These are phyloP conservation scores for Monilinia aucupariae DNA, from an alignment of 2,329 filamentous ascomycete species.

Conservation along the genomic window DNA sequence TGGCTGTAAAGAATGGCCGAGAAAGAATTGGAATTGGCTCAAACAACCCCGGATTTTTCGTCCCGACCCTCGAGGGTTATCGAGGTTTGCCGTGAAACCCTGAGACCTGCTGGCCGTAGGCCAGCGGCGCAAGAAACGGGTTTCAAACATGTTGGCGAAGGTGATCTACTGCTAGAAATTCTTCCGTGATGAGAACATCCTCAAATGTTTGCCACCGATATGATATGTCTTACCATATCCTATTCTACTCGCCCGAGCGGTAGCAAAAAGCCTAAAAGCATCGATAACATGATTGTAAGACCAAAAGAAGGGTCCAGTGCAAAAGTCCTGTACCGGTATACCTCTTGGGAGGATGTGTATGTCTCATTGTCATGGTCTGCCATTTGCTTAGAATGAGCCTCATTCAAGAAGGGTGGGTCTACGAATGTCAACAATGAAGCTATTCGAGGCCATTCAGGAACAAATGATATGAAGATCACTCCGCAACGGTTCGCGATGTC, in stretches of 20 bases:
- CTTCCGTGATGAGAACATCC: background rate
- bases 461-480: slow-evolving; percentile 10
- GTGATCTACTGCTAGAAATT: background rate
- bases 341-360: background rate
- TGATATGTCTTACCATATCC: slow-evolving; percentile 7
- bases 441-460: slow-evolving; percentile 6
- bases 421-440: slow-evolving; percentile 7
- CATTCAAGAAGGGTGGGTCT: background rate
- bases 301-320: slow-evolving; percentile 1
- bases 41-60: slow-evolving; percentile 14
- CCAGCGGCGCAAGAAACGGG: background rate
- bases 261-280: slow-evolving; percentile 7
- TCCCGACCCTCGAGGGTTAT: slow-evolving; percentile 13
- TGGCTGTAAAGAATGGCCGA: slow-evolving; percentile 4
- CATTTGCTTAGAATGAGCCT: background rate
- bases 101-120: background rate
- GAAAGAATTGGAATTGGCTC: slow-evolving; percentile 6
- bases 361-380: slow-evolving; percentile 14
- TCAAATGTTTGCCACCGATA: slow-evolving; percentile 9
- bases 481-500: slow-evolving; percentile 11
- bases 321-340: background rate
- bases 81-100: slow-evolving; percentile 10
- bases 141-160: background rate
- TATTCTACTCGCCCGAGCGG: background rate
- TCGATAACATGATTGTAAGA: slow-evolving; percentile 5